Percentiles rank a stretch among this genome's conserved stretches.
These are phyloP conservation scores for Pleurotus salmoneostramineus DNA, from an alignment of 768 basidiomycete species.

Conservation along the genomic window DNA sequence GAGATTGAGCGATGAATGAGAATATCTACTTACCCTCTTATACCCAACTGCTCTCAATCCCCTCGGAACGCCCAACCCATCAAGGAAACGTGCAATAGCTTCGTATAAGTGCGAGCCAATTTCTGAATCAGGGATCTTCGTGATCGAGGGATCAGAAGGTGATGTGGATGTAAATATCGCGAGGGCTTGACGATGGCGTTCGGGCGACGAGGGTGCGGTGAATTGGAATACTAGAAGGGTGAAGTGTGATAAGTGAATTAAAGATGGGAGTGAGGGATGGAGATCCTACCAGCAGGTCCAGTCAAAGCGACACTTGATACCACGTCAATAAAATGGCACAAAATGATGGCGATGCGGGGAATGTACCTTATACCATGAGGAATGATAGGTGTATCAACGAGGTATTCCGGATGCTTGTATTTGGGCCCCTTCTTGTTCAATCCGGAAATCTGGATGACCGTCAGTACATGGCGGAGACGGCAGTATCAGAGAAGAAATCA, in stretches of 20 bases:
- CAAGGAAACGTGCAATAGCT: constrained; percentile 85
- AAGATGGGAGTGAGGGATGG: constrained; percentile 5
- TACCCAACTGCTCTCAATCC: constrained; percentile 79
- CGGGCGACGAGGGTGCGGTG: constrained; percentile 90
- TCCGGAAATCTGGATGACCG: constrained; percentile 67
- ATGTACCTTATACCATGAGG: constrained; percentile 79
- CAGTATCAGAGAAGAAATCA: constrained; percentile 13
- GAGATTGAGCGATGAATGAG: not conserved
- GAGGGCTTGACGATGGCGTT: constrained; percentile 85
- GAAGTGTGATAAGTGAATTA: not conserved
- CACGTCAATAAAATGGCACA: constrained; percentile 17
- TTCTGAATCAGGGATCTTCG: constrained; percentile 72
- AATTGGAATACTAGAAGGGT: constrained; percentile 76
- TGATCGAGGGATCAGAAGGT: constrained; percentile 64
- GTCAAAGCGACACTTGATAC: constrained; percentile 72
- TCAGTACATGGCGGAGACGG: not conserved
- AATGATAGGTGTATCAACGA: constrained; percentile 82
- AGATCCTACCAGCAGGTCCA: constrained; percentile 68
- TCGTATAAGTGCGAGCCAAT: constrained; percentile 79
- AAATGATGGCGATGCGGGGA: not conserved
- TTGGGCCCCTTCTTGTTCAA: constrained; percentile 93
- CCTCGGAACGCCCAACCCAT: constrained; percentile 79
- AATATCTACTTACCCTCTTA: constrained; percentile 11
- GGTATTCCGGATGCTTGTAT: constrained; percentile 89
- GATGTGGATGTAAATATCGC: constrained; percentile 74